Evolutionary conservation across 805 yeast genomes (phyloP).

Genomic region (Maudiozyma saulgeensis): DNA sequence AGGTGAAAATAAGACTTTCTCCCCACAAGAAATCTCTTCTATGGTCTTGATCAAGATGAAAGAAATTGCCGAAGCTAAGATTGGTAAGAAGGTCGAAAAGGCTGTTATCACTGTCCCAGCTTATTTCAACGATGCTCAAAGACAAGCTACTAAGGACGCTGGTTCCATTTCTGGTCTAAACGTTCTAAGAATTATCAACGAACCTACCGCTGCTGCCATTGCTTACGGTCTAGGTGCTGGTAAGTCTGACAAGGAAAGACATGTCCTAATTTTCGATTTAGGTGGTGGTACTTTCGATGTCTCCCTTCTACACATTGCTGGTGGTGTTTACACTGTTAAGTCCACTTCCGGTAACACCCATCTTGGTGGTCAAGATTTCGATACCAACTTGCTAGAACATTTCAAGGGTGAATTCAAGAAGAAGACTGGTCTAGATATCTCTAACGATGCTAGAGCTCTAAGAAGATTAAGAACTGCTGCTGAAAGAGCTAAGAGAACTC

Average conservation of each 20-base stretch:
- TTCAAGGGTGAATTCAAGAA: slow-evolving; percentile 91
- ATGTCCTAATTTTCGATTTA: slow-evolving; percentile 75
- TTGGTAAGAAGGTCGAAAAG: slow-evolving; percentile 61
- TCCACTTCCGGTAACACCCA: slow-evolving; percentile 99
- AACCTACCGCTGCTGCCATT: slow-evolving; percentile 31
- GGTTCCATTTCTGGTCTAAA: slow-evolving; percentile 74
- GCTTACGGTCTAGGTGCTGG: slow-evolving; percentile 67
- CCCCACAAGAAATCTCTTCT: slow-evolving; percentile 69
- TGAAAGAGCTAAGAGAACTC: slow-evolving; percentile 98
- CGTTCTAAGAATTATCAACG: slow-evolving; percentile 62
- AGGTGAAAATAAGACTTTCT: slow-evolving; percentile 59
- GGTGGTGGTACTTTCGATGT: slow-evolving; percentile 99
- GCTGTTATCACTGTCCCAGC: slow-evolving; percentile 77
- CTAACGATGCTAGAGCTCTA: slow-evolving; percentile 86
- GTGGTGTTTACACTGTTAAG: slow-evolving; percentile 94
- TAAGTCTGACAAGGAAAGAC: slow-evolving; percentile 1
- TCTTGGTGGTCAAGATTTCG: slow-evolving; percentile 99
- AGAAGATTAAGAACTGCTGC: slow-evolving; percentile 98
- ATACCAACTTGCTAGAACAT: slow-evolving; percentile 87
- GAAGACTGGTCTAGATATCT: slow-evolving; percentile 87
- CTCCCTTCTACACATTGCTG: slow-evolving; percentile 83
- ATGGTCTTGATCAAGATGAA: slow-evolving; percentile 78
- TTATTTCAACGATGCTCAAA: slow-evolving; percentile 70
- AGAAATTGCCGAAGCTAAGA: slow-evolving; percentile 69
- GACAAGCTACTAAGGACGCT: slow-evolving; percentile 78